Evolutionary conservation across 768 basidiomycete genomes (phyloP), one percentile per base, ranked within the genome.

Genomic region (Lentinula raphanica): DNA sequence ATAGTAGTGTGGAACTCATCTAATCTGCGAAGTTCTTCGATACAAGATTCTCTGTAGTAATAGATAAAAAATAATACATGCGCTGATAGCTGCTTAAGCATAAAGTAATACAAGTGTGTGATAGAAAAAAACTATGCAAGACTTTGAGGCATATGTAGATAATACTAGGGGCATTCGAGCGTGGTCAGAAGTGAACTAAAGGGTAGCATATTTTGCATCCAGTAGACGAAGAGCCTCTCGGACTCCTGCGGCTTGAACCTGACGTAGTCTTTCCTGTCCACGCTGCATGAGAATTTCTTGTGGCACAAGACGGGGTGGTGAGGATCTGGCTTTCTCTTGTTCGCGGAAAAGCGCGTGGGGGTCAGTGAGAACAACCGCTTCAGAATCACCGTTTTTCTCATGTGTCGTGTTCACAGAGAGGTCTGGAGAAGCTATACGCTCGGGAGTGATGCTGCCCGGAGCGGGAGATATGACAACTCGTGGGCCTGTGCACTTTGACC

Each of bases 401-500:
- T n/a, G 27, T 29, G 19, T 39, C 5, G 35, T 63, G 57, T 58
- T 71, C 66, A 23, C 58, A 56, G 7, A 58, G 45, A n/a, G 51
- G 25, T n/a, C 58, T 46, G 78, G 73, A n/a, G 77, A 74, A 35
- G 71, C 56, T 6, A 68, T 64, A 44, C 76, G 71, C 66, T 84
- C 84, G 9, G 80, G 80, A 1, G 79, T 78, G 57, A 75, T 61
- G 32, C 79, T 71, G 7, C 77, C 81, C 2, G 74, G 77, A 15
- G 79, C 78, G 12, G 78, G 75, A 9, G 83, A 82, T 55, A 87
- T 74, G 44, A 83, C 76, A 38, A 90, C 77, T 38, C 78, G 78
- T 15, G 91, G 87, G 17, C 90, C 90, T 1, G 78, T 81, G 67
- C 91, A 93, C 68, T 82, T 86, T 42, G 91, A 86, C 53, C 88